Conservation (phyloP, 2,329 filamentous ascomycete genomes). For the Xylariaceae sp. region DNA sequence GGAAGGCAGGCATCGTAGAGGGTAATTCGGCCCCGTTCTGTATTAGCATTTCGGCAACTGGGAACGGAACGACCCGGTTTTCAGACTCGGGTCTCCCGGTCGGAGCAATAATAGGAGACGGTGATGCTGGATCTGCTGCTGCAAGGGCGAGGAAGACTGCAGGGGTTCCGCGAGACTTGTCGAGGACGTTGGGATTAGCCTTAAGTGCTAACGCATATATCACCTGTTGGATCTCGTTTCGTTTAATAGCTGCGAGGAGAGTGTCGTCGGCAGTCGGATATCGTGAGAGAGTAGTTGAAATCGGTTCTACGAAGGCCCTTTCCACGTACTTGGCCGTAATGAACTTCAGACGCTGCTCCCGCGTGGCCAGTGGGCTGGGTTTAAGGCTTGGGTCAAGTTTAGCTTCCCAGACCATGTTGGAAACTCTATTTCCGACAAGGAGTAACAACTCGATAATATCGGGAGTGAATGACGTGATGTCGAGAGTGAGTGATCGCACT, state of each 20-base stretch:
- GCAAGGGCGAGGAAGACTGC: slow-evolving; percentile 89
- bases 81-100: slow-evolving; percentile 45
- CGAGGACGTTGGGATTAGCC: slow-evolving; percentile 83
- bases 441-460: slow-evolving; percentile 95
- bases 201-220: slow-evolving; percentile 85
- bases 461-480: slow-evolving; percentile 93
- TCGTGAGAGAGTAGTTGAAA: slow-evolving; percentile 73
- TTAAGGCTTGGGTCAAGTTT: slow-evolving; percentile 75
- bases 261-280: slow-evolving; percentile 84
- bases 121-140: slow-evolving; percentile 86
- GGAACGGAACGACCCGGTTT: slow-evolving; percentile 69
- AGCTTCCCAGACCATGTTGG: slow-evolving; percentile 96
- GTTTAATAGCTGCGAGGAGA: slow-evolving; percentile 89
- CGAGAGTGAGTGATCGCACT: slow-evolving; percentile 89
- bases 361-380: slow-evolving; percentile 73
- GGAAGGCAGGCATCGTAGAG: slow-evolving; percentile 73
- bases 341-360: slow-evolving; percentile 90
- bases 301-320: slow-evolving; percentile 75
- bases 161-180: slow-evolving; percentile 86
- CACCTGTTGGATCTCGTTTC: slow-evolving; percentile 91
- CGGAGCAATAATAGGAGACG: slow-evolving; percentile 53
- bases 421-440: slow-evolving; percentile 88
- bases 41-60: slow-evolving; percentile 85
- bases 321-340: slow-evolving; percentile 96
- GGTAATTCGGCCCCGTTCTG: slow-evolving; percentile 95